Evolutionary conservation across 2,329 filamentous ascomycete genomes (phyloP), one percentile per base, ranked within the genome.

Genomic region (Alternaria sp.): DNA sequence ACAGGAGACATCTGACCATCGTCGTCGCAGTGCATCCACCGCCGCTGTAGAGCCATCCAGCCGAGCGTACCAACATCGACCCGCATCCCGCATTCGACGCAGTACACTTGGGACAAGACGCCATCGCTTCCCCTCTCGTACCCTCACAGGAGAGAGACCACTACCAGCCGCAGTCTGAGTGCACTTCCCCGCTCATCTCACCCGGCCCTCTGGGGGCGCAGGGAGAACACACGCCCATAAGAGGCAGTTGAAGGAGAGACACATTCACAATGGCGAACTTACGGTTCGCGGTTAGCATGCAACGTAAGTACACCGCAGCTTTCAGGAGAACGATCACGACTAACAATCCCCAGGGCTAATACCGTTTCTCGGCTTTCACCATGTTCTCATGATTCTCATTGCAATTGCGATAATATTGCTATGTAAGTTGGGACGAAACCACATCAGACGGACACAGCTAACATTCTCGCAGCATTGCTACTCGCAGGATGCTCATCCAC

Each of bases 361-460:
- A 79, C 87, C 87, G 63, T 84, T 88, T 78, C 82, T 90, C 69
- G 88, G 88, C 66, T 90, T 89, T 88, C 88, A 90, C 77, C 88
- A 99, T 88, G 91, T 98, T 70, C 88, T 99, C 80, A 99, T 99
- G 96, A 93, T 99, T 74, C 84, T 99, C 71, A 97, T 99, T 77
- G 94, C 92, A 60, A 85, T 97, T 63, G 89, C 94, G 49, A 97
- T 99, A 76, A 97, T 99, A 81, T 85, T 99, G 78, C 86, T 99
- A 71, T 98, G 94, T 97, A 85, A 84, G 93, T 87, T 30, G n/a
- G 54, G 47, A 60, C 33, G 21, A 25, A 50, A 45, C 37, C 18
- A 47, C 15, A 9, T 14, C 69, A 67, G 57, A 44, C 25, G 9
- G 33, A 37, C 59, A 60, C 59, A 3, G 30, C 75, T 78, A 67